Base-by-base conservation (phyloP, 106 monocot genomes). In the Dendrobium officinale region DNA sequence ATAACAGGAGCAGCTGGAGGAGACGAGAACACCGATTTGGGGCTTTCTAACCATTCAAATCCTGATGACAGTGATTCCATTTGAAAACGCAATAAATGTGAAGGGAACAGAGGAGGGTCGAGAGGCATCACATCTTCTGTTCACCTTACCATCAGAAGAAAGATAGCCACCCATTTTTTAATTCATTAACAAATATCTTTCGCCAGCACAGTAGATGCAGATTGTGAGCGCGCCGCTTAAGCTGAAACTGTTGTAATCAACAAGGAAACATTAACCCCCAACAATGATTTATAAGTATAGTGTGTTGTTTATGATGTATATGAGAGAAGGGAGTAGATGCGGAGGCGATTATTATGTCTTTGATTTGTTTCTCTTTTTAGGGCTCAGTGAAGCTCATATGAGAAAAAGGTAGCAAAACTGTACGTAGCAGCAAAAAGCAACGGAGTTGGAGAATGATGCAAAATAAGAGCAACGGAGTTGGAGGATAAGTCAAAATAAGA, bases 21-120 rank as follows among this genome's bases (percentile, higher is more conserved):
- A 47, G 75, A 75, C 11, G 75, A 24, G 75, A 75, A 44, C 20
- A 45, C 75, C 45, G 45, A 73, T 73, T 42, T 73, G 41, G 33
- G 33, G 42, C 75, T 45, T 75, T 47, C 75, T 13, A 75, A 73
- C 73, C 51, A 77, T 77, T 77, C 77, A 77, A 77, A 54, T 77
- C 27, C 77, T 77, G 77, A 77, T 77, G 77, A 77, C 77, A 77
- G 27, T 22, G 77, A 49, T 77, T 51, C 77, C 77, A 77, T 77
- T 77, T 48, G 77, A 77, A 48, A 77, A 77, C 47, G 51, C 77
- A 78, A 78, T 78, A 78, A 78, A 78, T 78, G 55, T 78, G 77
- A 55, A 56, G 77, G 77, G 3, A 73, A 42, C 33, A 42, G 73
- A 42, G 41, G 41, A 73, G 73, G 22, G 9, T 75, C 37, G 22